Evolutionary conservation across 2,329 filamentous ascomycete species (phyloP), one percentile per base, ranked within the genome.

Genomic region (Diaporthe aspalathi): DNA sequence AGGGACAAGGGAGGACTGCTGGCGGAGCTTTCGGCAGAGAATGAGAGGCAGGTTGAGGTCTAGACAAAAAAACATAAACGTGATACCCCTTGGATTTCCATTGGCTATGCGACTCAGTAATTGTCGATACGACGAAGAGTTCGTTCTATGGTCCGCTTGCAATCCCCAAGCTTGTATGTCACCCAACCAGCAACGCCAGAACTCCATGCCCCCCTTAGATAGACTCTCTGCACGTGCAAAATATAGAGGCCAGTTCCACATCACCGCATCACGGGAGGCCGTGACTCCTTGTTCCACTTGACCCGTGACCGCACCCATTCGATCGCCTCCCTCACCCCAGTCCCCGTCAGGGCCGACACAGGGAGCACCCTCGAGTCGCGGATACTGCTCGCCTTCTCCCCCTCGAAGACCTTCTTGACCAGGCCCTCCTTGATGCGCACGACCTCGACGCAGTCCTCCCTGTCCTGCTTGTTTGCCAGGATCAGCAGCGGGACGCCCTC

Each of bases 361-460:
- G 96, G 94, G 78, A 99, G 82, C 20, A 98, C 96, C 73, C 96
- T 88, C 78, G 93, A 97, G 83, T 99, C 96, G 74, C 95, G 89
- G 67, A 98, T 94, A 74, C 91, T 93, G 52, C 88, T 89, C 0
- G 94, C 94, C 83, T 95, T 96, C 79, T 97, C 94, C 24, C 96
- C 94, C 84, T 98, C 95, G 84, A 97, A 96, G 27, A 99, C 95
- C 84, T 93, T 94, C 83, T 97, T 92, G 66, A 99, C 95, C 68
- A 98, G 86, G 0, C 95, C 96, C 81, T 99, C 96, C 83, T 99
- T 99, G 79, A 99, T 98, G 75, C 94, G 87, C 72, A 98, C 95
- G 2, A 98, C 96, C 86, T 99, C 96, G 67, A 98, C 93, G 76
- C 95, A 98, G 82, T 98, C 96, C 82, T 99, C 96, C 2, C 95